Conservation (phyloP, 208 protist genomes). For the Trypanosoma lewisi region DNA sequence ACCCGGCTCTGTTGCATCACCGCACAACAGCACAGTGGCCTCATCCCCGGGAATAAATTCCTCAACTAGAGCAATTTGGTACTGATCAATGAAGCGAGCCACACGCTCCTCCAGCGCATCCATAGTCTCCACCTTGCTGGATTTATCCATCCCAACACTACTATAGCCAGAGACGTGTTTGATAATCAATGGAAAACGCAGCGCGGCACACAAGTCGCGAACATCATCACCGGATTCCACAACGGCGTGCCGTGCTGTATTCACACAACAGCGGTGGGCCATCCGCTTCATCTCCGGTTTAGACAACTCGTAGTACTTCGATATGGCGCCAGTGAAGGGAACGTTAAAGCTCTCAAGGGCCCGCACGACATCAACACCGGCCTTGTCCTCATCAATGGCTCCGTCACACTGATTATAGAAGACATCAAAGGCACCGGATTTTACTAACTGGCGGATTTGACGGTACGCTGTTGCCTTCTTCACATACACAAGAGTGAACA, state of each 20-base stretch:
- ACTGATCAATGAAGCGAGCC: conserved; percentile 66
- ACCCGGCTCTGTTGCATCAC: conserved; percentile 58
- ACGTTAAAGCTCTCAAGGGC: conserved; percentile 89
- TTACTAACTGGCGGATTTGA: conserved; percentile 79
- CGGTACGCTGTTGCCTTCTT: conserved; percentile 84
- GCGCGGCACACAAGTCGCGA: conserved; percentile 27
- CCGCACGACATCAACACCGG: conserved; percentile 81
- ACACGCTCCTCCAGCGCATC: conserved; percentile 50
- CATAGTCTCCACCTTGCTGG: conserved; percentile 77
- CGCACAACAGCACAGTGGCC: conserved; percentile 80
- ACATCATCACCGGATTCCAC: conserved; percentile 60
- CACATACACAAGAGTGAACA: conserved; percentile 69
- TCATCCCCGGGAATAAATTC: conserved; percentile 89
- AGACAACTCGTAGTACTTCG: conserved; percentile 87
- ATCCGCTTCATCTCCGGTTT: conserved; percentile 91
- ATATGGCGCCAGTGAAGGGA: conserved; percentile 85
- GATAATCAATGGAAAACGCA: conserved; percentile 81
- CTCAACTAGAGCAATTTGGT: conserved; percentile 83
- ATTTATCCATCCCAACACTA: conserved; percentile 89
- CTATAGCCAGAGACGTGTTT: conserved; percentile 91
- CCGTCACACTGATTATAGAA: conserved; percentile 92
- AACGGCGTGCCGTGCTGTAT: conserved; percentile 59
- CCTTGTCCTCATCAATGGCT: conserved; percentile 86
- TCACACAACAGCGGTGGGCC: conserved; percentile 76
- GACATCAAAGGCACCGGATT: conserved; percentile 78